Conservation (phyloP, 352 stramenopile species). For the Plasmopara muralis region DNA sequence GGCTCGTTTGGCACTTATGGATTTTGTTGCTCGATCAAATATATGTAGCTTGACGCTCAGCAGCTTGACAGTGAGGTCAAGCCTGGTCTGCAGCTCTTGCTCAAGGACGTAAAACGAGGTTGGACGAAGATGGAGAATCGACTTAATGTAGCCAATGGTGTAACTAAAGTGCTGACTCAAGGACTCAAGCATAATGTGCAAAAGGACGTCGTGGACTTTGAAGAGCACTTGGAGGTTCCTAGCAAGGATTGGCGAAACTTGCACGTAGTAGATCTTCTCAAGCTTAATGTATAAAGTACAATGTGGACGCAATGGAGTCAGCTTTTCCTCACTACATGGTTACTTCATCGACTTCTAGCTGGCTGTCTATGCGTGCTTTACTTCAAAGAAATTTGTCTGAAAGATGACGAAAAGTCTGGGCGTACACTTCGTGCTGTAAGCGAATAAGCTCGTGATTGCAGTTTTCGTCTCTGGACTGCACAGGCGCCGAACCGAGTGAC, state of each 20-base stretch:
- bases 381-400: constrained; percentile 16
- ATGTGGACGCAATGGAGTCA: constrained; percentile 1
- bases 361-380: constrained; percentile 5
- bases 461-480: constrained; percentile 4
- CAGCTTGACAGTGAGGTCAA: constrained; percentile 53
- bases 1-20: no score
- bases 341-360: no score
- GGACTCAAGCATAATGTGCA: constrained; percentile 46
- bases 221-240: constrained; percentile 70
- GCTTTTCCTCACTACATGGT: background rate
- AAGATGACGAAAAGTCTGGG: constrained; percentile 20
- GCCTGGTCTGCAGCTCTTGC: constrained; percentile 50
- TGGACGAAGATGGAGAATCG: constrained; percentile 65
- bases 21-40: background rate
- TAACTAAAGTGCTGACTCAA: constrained; percentile 32
- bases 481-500: constrained; percentile 17
- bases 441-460: constrained; percentile 3
- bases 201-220: constrained; percentile 56
- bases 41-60: constrained; percentile 36
- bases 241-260: constrained; percentile 74
- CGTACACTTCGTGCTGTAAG: constrained; percentile 29
- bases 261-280: constrained; percentile 55
- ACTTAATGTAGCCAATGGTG: constrained; percentile 42
- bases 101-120: constrained; percentile 77
- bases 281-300: constrained; percentile 61